phyloP scores from a whole-genome alignment of 2,329 filamentous ascomycete genomes.

The Zasmidium angulare region DNA sequence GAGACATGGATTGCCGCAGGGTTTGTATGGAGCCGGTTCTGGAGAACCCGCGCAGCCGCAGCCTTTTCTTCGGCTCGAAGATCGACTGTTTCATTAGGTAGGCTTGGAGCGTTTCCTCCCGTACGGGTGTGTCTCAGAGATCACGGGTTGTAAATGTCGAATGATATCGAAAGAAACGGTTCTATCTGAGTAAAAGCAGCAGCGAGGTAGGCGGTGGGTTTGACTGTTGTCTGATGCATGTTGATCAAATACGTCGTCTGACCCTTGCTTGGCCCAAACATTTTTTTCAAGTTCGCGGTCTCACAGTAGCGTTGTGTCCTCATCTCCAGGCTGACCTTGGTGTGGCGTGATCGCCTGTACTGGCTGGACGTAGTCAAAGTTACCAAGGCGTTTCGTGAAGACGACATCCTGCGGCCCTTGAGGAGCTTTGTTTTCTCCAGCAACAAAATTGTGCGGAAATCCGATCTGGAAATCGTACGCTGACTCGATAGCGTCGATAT shows the following conservation, averaged over 20 bases:
- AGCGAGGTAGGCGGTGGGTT: too few relatives aligned
- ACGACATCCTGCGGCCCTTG: conserved; percentile 10
- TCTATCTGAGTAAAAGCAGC: too few relatives aligned
- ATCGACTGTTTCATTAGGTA: too few relatives aligned
- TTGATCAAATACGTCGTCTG: too few relatives aligned
- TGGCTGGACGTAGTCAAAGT: conserved; percentile 11
- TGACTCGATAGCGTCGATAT: conserved; percentile 62
- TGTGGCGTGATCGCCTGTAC: conserved; percentile 5
- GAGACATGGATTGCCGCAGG: background rate
- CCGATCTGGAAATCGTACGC: conserved; percentile 59
- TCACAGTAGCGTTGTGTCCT: background rate
- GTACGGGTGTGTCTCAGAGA: too few relatives aligned
- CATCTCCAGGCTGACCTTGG: background rate
- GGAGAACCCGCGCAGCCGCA: background rate
- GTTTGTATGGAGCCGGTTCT: background rate
- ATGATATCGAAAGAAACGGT: too few relatives aligned
- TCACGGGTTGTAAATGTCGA: too few relatives aligned
- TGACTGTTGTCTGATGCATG: too few relatives aligned
- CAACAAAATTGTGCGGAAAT: conserved; percentile 55
- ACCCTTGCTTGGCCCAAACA: too few relatives aligned
- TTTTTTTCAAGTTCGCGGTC: too few relatives aligned
- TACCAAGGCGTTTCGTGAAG: conserved; percentile 9
- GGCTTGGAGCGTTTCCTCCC: too few relatives aligned
- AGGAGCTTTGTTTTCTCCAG: conserved; percentile 10
- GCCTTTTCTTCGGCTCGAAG: too few relatives aligned